These are phyloP conservation scores for Penicillium sumatraense DNA, from an alignment of 2,329 filamentous ascomycete species.

Conservation along the genomic window DNA sequence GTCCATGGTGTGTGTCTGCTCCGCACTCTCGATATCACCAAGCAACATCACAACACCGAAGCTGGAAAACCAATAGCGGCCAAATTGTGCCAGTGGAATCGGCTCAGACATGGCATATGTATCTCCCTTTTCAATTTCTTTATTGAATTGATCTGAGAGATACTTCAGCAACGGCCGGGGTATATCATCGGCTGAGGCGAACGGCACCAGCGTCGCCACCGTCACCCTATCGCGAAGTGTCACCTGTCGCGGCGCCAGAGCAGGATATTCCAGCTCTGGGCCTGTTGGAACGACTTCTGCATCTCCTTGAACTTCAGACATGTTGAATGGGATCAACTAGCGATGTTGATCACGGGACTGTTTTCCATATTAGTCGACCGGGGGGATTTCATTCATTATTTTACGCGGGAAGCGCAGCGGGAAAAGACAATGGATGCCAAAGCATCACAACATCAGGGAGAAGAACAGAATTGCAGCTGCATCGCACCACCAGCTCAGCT, in stretches of 20 bases:
- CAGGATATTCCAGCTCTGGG: slow-evolving; percentile 61
- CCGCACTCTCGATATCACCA: slow-evolving; percentile 69
- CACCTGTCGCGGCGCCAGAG: slow-evolving; percentile 75
- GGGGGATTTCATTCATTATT: slow-evolving; percentile 4
- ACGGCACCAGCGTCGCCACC: slow-evolving; percentile 80
- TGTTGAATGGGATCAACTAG: slow-evolving; percentile 30
- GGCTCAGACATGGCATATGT: slow-evolving; percentile 87
- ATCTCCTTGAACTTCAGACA: slow-evolving; percentile 45
- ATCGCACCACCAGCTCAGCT: neutral
- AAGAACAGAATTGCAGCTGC: neutral
- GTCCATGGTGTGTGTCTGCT: slow-evolving; percentile 56
- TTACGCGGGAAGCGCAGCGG: slow-evolving; percentile 1
- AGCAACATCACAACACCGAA: slow-evolving; percentile 88
- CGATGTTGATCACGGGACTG: slow-evolving; percentile 41
- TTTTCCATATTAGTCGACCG: slow-evolving; percentile 36
- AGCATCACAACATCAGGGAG: neutral
- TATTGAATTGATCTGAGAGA: slow-evolving; percentile 81
- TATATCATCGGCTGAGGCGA: slow-evolving; percentile 76
- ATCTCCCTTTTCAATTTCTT: slow-evolving; percentile 89
- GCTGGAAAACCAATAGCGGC: slow-evolving; percentile 87
- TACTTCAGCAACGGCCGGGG: slow-evolving; percentile 75
- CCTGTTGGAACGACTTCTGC: slow-evolving; percentile 34
- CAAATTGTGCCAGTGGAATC: slow-evolving; percentile 75
- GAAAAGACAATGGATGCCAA: neutral
- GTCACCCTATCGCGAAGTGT: slow-evolving; percentile 83